Percentiles rank a stretch among this genome's conserved stretches.
These are phyloP conservation scores for Marchantia paleacea DNA, from an alignment of 225 moss, liverwort and hornwort species.

Conservation along the genomic window DNA sequence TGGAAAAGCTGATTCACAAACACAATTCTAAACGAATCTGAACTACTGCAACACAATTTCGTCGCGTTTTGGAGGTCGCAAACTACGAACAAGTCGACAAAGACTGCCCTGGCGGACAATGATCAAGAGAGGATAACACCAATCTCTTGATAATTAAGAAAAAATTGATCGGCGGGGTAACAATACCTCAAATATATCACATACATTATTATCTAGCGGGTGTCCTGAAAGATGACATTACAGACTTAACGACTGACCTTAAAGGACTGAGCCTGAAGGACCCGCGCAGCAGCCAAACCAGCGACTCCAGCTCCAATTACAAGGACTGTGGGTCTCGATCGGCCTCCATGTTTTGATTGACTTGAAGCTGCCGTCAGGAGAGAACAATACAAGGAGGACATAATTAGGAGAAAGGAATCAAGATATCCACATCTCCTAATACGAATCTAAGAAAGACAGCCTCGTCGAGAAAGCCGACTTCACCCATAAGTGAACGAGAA, in stretches of 20 bases:
- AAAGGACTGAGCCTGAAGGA: slow-evolving; percentile 68
- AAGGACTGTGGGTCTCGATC: slow-evolving; percentile 61
- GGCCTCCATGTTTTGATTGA: slow-evolving; percentile 56
- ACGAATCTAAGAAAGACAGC: too few relatives aligned
- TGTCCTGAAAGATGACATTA: neutral
- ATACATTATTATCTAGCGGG: too few relatives aligned
- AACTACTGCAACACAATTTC: neutral
- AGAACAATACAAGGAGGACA: neutral
- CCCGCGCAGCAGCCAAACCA: slow-evolving; percentile 92
- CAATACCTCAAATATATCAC: too few relatives aligned
- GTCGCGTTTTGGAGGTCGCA: neutral
- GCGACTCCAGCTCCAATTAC: slow-evolving; percentile 93
- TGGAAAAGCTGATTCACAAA: neutral
- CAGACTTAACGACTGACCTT: slow-evolving; percentile 25
- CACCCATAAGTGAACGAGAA: too few relatives aligned
- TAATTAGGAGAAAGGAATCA: slow-evolving; percentile 3
- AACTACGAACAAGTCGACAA: neutral
- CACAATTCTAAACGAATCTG: neutral
- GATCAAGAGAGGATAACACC: neutral
- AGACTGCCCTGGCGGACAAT: neutral
- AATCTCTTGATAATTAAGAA: neutral
- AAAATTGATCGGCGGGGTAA: too few relatives aligned
- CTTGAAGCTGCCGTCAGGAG: slow-evolving; percentile 51
- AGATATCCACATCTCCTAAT: too few relatives aligned
- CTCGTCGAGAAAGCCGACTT: too few relatives aligned